Base-by-base conservation (phyloP, 495 filamentous ascomycete genomes). In the Xylaria longipes region DNA sequence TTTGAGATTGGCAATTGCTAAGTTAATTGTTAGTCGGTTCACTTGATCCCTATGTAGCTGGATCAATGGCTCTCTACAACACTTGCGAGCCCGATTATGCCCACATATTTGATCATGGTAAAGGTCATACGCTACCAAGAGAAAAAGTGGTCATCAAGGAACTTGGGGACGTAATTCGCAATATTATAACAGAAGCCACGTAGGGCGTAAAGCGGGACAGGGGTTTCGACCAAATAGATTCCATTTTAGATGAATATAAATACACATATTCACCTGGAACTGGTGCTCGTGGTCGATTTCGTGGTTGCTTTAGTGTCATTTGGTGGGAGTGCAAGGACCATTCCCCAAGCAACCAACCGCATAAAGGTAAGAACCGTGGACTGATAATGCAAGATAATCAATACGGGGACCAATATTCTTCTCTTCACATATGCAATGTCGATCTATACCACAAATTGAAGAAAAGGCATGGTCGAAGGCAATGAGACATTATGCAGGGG, bases 21-120 rank as follows among this genome's bases (percentile, higher is more conserved):
- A 81, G 45, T 57, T 9, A 35, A 3, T 27, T 57, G 27, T n/a
- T 61, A 83, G 79, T 90, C 45, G 88, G 88, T 27, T 88, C 85
- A 0, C 77, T 84, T 3, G 89, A 91, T 72, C 86, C 87, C 0
- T 89, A 88, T 56, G 79, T 90, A 5, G 81, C 87, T 61, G 87
- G 84, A 0, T 84, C 85, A 5, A 79, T 90, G 79, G 86, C 86
- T 29, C 82, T 91, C 8, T 89, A 87, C 77, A 89, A 89, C 63
- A 78, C 88, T 8, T 91, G 88, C 72, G 85, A 89, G 45, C 82
- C 83, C 0, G 87, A 89, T 46, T 85, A 74, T 1, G 86, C 88
- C 1, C 83, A 85, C 70, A 78, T 89, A 4, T 90, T 89, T 66
- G 88, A 90, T 65, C 87, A 89, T 68, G 88, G 84, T 6, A 86